phyloP scores from a whole-genome alignment of 495 filamentous ascomycete genomes.

The Cercophora sp. region DNA sequence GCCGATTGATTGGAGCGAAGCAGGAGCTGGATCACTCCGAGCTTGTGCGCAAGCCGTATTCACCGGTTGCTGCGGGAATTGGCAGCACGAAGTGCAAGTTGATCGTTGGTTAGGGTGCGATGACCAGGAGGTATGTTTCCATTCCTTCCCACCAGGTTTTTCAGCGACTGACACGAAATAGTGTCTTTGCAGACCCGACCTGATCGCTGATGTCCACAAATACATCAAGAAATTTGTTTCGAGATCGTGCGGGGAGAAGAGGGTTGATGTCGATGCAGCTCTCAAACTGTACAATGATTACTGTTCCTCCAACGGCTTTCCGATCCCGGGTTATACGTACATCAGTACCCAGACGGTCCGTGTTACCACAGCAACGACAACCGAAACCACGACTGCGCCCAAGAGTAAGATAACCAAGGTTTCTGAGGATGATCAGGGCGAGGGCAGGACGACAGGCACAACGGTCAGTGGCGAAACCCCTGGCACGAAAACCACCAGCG shows the following conservation, averaged over 20 bases:
- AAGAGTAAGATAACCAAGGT: too few relatives aligned
- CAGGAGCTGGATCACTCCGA: background rate
- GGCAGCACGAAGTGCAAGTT: background rate
- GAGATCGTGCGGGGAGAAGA: background rate
- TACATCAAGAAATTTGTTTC: background rate
- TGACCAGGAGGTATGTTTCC: background rate
- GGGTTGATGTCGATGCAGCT: background rate
- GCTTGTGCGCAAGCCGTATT: background rate
- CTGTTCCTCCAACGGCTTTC: background rate
- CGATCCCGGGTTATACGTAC: conserved; percentile 4
- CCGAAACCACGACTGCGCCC: too few relatives aligned
- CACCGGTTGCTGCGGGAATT: background rate
- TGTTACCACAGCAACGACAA: background rate
- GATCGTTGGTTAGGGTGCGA: background rate
- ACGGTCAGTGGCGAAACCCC: too few relatives aligned
- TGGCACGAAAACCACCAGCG: too few relatives aligned
- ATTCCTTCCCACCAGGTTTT: background rate
- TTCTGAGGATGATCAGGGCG: too few relatives aligned
- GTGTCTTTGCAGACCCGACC: conserved; percentile 1
- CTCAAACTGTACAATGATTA: background rate
- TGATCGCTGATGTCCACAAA: background rate
- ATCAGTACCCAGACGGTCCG: background rate
- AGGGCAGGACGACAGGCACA: too few relatives aligned
- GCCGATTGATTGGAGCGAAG: background rate
- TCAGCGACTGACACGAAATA: background rate